Conservation (phyloP, 2,329 filamentous ascomycete species). For the Alternaria sp. region DNA sequence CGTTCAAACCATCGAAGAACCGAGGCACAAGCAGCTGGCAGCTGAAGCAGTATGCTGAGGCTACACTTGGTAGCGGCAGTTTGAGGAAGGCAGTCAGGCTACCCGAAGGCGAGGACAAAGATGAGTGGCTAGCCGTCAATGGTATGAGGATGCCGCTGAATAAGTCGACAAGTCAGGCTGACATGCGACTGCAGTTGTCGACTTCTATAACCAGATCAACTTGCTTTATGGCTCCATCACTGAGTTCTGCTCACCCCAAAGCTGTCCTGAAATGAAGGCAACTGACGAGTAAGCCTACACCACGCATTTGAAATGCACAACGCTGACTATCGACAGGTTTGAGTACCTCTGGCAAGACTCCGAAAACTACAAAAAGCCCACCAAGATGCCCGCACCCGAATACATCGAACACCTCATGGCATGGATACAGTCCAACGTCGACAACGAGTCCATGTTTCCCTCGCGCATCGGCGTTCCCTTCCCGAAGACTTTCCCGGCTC, state of each 20-base stretch:
- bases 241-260: slow-evolving; percentile 96
- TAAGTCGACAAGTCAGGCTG: slow-evolving; percentile 16
- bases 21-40: slow-evolving; percentile 93
- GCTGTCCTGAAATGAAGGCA: slow-evolving; percentile 99
- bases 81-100: slow-evolving; percentile 95
- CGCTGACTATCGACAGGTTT: slow-evolving; percentile 66
- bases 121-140: slow-evolving; percentile 98
- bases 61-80: slow-evolving; percentile 92
- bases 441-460: slow-evolving; percentile 95
- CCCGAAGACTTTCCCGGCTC: slow-evolving; percentile 85
- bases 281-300: slow-evolving; percentile 79
- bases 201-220: slow-evolving; percentile 99
- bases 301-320: no score
- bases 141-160: slow-evolving; percentile 62
- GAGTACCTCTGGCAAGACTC: slow-evolving; percentile 99
- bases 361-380: slow-evolving; percentile 92
- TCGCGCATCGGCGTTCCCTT: slow-evolving; percentile 94
- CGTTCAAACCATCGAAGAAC: slow-evolving; percentile 88
- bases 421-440: slow-evolving; percentile 94
- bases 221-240: slow-evolving; percentile 98
- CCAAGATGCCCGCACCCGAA: slow-evolving; percentile 95
- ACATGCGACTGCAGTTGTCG: slow-evolving; percentile 75
- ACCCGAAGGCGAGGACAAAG: slow-evolving; percentile 95
- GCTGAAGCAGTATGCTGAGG: slow-evolving; percentile 96
- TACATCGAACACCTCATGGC: slow-evolving; percentile 98